phyloP scores from a whole-genome alignment of 1,284 basidiomycete genomes.

The Pseudozyma sp. region DNA sequence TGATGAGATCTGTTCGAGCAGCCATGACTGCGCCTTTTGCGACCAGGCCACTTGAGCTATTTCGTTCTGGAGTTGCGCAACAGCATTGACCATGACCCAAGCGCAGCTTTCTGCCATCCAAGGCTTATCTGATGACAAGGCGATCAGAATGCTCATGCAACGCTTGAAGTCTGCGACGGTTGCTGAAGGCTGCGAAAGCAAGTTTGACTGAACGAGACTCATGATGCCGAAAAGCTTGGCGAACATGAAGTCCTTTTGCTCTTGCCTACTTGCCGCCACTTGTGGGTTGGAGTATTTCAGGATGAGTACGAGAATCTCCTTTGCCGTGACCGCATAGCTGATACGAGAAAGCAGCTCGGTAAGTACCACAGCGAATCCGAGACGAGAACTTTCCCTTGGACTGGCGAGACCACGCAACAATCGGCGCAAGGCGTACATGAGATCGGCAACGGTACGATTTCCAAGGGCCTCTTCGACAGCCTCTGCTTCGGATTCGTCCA shows the following conservation, averaged over 20 bases:
- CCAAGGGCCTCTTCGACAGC: constrained; percentile 72
- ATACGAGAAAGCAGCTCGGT: constrained; percentile 90
- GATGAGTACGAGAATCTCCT: constrained; percentile 59
- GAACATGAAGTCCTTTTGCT: constrained; percentile 91
- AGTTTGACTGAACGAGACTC: constrained; percentile 69
- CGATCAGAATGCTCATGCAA: constrained; percentile 77
- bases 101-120: constrained; percentile 93
- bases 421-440: constrained; percentile 70
- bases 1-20: constrained; percentile 34
- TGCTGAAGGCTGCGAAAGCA: constrained; percentile 77
- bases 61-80: constrained; percentile 30
- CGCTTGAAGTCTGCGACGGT: constrained; percentile 75
- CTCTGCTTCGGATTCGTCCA: constrained; percentile 40
- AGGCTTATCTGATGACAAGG: constrained; percentile 83
- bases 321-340: constrained; percentile 78
- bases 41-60: constrained; percentile 36
- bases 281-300: constrained; percentile 57
- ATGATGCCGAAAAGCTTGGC: constrained; percentile 91
- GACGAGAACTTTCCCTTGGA: constrained; percentile 88
- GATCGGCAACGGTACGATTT: constrained; percentile 73
- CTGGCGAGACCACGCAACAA: constrained; percentile 80
- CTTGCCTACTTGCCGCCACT: constrained; percentile 79
- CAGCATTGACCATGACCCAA: constrained; percentile 74
- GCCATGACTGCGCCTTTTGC: constrained; percentile 45
- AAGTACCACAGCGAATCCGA: constrained; percentile 94